phyloP scores from a whole-genome alignment of 768 basidiomycete genomes.

The Suillus alpinus region DNA sequence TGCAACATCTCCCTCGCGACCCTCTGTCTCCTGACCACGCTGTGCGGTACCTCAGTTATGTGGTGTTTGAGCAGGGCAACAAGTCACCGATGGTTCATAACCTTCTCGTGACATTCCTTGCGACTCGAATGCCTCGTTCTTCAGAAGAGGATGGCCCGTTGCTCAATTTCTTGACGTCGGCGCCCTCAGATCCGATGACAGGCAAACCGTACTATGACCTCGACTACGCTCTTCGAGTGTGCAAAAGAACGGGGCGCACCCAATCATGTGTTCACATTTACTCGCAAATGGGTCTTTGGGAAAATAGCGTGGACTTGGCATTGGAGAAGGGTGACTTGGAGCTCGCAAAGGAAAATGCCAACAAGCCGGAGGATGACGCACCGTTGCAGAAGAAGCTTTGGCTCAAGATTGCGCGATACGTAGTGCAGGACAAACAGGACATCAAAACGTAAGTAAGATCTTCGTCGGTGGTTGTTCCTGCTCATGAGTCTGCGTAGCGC shows the following conservation, averaged over 20 bases:
- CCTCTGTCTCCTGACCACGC: constrained; percentile 80
- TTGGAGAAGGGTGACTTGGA: constrained; percentile 93
- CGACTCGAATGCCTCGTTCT: constrained; percentile 47
- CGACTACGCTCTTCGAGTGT: constrained; percentile 92
- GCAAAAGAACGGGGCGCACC: constrained; percentile 75
- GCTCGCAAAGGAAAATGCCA: constrained; percentile 91
- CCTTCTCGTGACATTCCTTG: constrained; percentile 85
- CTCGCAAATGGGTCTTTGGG: constrained; percentile 95
- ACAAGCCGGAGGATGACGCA: constrained; percentile 90
- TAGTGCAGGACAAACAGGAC: constrained; percentile 96
- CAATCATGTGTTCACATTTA: constrained; percentile 96
- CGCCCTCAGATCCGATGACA: constrained; percentile 79
- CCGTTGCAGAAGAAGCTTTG: constrained; percentile 89
- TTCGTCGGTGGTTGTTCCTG: background rate
- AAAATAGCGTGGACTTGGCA: constrained; percentile 94
- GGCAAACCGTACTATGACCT: constrained; percentile 92
- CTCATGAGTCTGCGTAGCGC: constrained; percentile 52
- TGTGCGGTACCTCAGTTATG: constrained; percentile 82
- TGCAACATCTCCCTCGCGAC: constrained; percentile 71
- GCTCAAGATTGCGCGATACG: constrained; percentile 98
- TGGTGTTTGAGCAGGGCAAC: constrained; percentile 77
- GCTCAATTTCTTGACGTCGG: constrained; percentile 77
- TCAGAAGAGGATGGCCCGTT: constrained; percentile 72
- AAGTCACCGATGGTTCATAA: constrained; percentile 91
- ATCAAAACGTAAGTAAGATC: constrained; percentile 82